phyloP scores from a whole-genome alignment of 2,329 filamentous ascomycete species.

The Verticillium longisporum region DNA sequence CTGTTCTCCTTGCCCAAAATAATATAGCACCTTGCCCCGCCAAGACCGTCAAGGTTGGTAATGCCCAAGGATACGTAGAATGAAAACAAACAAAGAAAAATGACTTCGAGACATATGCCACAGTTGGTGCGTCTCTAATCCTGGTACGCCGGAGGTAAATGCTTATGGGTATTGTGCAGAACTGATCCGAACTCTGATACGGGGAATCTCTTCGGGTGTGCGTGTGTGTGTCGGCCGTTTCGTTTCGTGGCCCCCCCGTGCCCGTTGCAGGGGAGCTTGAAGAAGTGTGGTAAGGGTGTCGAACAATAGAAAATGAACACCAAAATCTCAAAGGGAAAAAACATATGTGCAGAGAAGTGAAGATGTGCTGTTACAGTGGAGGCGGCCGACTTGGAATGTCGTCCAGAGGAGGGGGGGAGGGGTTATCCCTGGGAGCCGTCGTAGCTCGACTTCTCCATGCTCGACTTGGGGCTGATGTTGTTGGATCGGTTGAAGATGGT shows the following conservation, averaged over 20 bases:
- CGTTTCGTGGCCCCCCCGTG: constrained; percentile 7
- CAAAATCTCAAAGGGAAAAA: not conserved
- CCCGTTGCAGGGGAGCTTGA: constrained; percentile 2
- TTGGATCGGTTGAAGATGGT: constrained; percentile 50
- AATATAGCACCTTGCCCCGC: constrained; percentile 5
- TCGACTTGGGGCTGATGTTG: constrained; percentile 44
- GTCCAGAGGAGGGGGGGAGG: not conserved
- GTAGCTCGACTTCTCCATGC: constrained; percentile 39
- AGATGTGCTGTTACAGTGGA: constrained; percentile 1
- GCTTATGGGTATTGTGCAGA: constrained; percentile 4
- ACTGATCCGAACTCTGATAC: constrained; percentile 5
- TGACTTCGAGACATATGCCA: not conserved
- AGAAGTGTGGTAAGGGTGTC: constrained; percentile 6
- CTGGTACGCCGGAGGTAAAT: constrained; percentile 12
- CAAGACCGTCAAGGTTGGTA: constrained; percentile 10
- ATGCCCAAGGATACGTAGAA: not conserved
- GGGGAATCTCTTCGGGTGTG: constrained; percentile 4
- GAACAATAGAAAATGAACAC: constrained; percentile 3
- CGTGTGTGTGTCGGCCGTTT: constrained; percentile 11
- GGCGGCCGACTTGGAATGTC: not conserved
- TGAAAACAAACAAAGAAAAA: constrained; percentile 6
- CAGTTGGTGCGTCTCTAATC: constrained; percentile 8
- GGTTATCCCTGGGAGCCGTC: constrained; percentile 24
- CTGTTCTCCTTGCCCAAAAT: not conserved
- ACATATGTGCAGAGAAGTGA: constrained; percentile 9